Conservation (phyloP, 2,329 filamentous ascomycete species). For the Plectosphaerella sp. region DNA sequence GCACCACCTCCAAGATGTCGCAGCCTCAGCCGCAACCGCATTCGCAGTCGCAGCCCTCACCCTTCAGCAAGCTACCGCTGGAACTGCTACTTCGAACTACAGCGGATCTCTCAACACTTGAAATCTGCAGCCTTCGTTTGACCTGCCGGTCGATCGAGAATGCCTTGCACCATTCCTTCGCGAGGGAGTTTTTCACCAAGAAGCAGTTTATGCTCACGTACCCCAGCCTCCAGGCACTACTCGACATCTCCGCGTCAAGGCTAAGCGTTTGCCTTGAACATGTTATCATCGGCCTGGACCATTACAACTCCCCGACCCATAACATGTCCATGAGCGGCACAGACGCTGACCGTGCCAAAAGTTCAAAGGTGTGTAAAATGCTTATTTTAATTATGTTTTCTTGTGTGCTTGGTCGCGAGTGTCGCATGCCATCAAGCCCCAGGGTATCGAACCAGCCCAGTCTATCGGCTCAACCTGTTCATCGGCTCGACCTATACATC, state of each 20-base stretch:
- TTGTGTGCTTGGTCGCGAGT: too few relatives aligned
- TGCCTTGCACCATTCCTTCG: conserved; percentile 50
- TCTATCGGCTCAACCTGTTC: neutral
- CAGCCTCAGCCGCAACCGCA: too few relatives aligned
- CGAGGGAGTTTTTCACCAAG: conserved; percentile 59
- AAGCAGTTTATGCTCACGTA: conserved; percentile 62
- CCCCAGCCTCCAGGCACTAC: conserved; percentile 49
- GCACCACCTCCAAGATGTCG: too few relatives aligned
- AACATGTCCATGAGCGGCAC: too few relatives aligned
- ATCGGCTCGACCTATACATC: neutral
- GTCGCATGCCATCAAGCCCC: too few relatives aligned
- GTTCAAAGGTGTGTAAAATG: too few relatives aligned
- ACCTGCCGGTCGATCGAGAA: conserved; percentile 51
- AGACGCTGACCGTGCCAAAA: neutral
- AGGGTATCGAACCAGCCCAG: too few relatives aligned
- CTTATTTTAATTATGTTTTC: too few relatives aligned
- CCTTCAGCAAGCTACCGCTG: conserved; percentile 40
- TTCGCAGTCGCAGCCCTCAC: neutral
- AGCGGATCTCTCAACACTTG: conserved; percentile 45
- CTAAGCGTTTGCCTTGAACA: conserved; percentile 33
- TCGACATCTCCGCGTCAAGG: conserved; percentile 46
- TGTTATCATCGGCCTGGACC: conserved; percentile 45
- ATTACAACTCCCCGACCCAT: too few relatives aligned
- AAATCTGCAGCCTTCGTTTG: conserved; percentile 50
- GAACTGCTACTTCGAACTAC: conserved; percentile 57